Evolutionary conservation across 2,329 filamentous ascomycete species (phyloP).

Genomic region (Raffaelea albimanens): DNA sequence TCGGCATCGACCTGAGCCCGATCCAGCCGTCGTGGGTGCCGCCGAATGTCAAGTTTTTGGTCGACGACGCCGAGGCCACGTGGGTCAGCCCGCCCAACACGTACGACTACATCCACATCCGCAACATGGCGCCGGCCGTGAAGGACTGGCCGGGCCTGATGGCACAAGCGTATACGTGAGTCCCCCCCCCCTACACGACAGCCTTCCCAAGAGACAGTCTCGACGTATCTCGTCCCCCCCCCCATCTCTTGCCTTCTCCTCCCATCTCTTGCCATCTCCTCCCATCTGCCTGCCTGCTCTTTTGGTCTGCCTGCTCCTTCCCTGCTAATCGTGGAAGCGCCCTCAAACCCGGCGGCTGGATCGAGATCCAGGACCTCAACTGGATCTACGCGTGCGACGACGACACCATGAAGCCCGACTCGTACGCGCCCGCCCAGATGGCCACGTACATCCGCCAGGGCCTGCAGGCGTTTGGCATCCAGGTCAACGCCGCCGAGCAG

Average conservation of each 20-base stretch:
- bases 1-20: conserved; percentile 32
- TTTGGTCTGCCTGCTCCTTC: too few relatives aligned
- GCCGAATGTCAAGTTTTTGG: conserved; percentile 8
- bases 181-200: neutral
- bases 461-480: conserved; percentile 16
- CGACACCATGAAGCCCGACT: conserved; percentile 18
- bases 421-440: conserved; percentile 15
- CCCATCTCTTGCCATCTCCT: neutral
- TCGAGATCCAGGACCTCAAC: conserved; percentile 27
- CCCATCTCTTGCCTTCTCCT: neutral
- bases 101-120: conserved; percentile 33
- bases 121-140: conserved; percentile 44
- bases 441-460: conserved; percentile 6
- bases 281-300: too few relatives aligned
- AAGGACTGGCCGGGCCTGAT: conserved; percentile 32
- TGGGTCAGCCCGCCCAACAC: conserved; percentile 34
- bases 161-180: conserved; percentile 14
- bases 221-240: neutral
- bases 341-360: conserved; percentile 30
- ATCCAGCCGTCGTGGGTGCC: conserved; percentile 37
- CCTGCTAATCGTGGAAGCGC: too few relatives aligned
- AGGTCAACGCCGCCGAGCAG: conserved; percentile 14
- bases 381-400: conserved; percentile 15
- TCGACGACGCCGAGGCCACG: conserved; percentile 33
- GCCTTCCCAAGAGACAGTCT: too few relatives aligned